Evolutionary conservation across 805 yeast genomes (phyloP), one percentile per base, ranked within the genome.

Genomic region (Ogataea haglerorum): DNA sequence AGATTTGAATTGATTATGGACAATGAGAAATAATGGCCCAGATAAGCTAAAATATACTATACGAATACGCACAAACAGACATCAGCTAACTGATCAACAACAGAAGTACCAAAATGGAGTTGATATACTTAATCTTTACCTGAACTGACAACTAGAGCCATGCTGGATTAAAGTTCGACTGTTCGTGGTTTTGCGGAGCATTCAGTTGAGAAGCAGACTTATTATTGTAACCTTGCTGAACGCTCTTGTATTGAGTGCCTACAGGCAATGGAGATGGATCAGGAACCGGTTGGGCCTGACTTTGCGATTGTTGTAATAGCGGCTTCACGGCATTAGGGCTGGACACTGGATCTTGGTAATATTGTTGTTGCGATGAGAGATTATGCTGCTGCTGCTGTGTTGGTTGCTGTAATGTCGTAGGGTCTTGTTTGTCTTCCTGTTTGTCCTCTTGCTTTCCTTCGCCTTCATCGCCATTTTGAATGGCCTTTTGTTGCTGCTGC

Each of bases 271-370:
- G 43, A 13, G 51, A 41, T 15, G 54, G 59, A 32, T 60, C 65
- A 10, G 65, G 65, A 15, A 60, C 65, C 15, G 48, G 58, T 15
- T 56, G 51, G 12, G 61, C 65, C 42, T 51, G 57, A 25, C 54
- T 54, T 44, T 58, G 63, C 27, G 51, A 31, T 36, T 59, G 62
- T 47, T 60, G 65, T 43, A 60, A 37, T 12, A 60, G 43, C 13
- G 64, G 64, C 36, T 57, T 57, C 27, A 57, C 52, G 15, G 43
- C 44, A n/a, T 29, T 35, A 15, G 46, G 31, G 23, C 21, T 35
- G 15, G 45, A 41, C 18, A 24, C 34, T 17, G 52, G 48, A 18
- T 46, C 50, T 32, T 45, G 51, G 30, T 45, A 47, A 32, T 45
- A 45, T 23, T 49, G 53, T 26, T 49, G 52, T 22, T 48, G 52